phyloP scores from a whole-genome alignment of 2,329 filamentous ascomycete species.

The Lecanicillium sp. region DNA sequence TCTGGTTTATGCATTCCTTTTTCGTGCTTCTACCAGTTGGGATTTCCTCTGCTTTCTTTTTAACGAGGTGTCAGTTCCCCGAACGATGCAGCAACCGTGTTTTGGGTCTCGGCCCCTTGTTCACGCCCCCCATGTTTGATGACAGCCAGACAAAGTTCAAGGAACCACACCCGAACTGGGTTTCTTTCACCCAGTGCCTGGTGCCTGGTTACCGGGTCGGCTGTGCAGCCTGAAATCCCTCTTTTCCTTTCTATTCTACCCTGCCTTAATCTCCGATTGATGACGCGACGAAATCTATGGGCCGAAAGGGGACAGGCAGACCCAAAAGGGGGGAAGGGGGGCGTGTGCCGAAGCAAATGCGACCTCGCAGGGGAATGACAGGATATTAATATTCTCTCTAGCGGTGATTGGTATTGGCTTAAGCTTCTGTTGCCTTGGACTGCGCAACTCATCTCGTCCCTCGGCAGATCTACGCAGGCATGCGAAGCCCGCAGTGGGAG shows the following conservation, averaged over 20 bases:
- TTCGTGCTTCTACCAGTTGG: neutral
- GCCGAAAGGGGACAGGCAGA: neutral
- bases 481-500: no score
- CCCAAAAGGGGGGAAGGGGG: neutral
- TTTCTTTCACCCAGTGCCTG: no score
- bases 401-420: no score
- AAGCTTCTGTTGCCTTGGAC: no score
- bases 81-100: neutral
- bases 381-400: no score
- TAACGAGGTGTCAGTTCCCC: neutral
- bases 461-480: no score
- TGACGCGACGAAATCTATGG: neutral
- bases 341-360: neutral
- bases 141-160: slow-evolving; percentile 3
- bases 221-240: no score
- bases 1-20: neutral
- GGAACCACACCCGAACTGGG: neutral
- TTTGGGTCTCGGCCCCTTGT: neutral
- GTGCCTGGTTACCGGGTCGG: no score
- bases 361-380: no score
- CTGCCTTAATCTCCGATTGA: slow-evolving; percentile 1
- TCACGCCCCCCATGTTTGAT: slow-evolving; percentile 7
- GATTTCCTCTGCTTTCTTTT: neutral
- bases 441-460: no score
- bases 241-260: neutral